A percentile compares a stretch with the other conserved stretches of the same genome.
Evolutionary conservation across 257 asterid genomes (phyloP).

Genomic region (Handroanthus guayacan): DNA sequence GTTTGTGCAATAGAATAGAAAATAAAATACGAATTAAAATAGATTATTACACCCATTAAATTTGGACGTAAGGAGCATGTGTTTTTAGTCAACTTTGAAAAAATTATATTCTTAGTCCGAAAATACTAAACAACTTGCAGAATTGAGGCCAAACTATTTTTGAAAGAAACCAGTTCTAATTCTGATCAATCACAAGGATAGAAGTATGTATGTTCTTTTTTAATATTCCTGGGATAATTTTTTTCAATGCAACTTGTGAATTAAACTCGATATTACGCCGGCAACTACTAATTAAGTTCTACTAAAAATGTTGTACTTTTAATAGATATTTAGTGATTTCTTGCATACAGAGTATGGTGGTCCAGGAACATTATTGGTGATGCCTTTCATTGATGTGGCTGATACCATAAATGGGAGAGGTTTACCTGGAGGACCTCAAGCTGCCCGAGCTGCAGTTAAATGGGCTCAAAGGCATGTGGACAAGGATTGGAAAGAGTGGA

Average conservation of each 20-base stretch:
- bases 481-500: slow-evolving; percentile 92
- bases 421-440: slow-evolving; percentile 93
- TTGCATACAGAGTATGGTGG: slow-evolving; percentile 90
- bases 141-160: no score
- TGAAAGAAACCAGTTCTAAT: no score
- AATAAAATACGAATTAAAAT: no score
- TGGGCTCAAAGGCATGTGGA: slow-evolving; percentile 88
- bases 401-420: slow-evolving; percentile 80
- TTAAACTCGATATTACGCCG: not conserved
- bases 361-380: slow-evolving; percentile 85
- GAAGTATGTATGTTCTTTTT: no score
- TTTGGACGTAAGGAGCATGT: no score
- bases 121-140: no score
- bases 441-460: slow-evolving; percentile 87
- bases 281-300: not conserved
- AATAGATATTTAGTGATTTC: slow-evolving; percentile 74
- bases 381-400: slow-evolving; percentile 89
- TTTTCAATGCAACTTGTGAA: not conserved
- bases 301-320: not conserved
- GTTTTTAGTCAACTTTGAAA: no score
- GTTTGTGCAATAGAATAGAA: no score
- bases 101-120: no score
- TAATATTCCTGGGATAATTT: no score
- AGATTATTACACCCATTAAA: no score
- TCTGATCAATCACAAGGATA: no score